Evolutionary conservation across 345 rosid genomes (phyloP).

Genomic region (Salix caprea): DNA sequence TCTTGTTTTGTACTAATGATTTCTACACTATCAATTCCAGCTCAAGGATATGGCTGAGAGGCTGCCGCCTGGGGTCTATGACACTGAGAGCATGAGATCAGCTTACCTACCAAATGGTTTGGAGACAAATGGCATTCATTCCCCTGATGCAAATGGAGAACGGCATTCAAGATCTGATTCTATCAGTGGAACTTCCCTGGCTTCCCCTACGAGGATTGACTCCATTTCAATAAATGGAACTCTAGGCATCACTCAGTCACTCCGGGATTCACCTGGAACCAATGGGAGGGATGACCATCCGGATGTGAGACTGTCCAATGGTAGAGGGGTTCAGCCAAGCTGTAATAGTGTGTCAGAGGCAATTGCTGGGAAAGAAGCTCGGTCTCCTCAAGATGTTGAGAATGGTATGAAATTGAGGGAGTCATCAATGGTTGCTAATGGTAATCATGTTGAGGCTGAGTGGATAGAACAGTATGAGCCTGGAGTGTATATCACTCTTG

Average conservation of each 20-base stretch:
- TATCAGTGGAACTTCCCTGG: slow-evolving; percentile 40
- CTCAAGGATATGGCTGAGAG: slow-evolving; percentile 87
- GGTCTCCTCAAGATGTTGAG: slow-evolving; percentile 43
- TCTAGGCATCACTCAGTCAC: slow-evolving; percentile 31
- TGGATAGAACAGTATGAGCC: slow-evolving; percentile 96
- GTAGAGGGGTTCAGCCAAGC: slow-evolving; percentile 38
- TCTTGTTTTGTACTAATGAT: background rate
- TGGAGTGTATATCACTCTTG: slow-evolving; percentile 86
- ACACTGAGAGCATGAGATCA: slow-evolving; percentile 44
- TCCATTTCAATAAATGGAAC: slow-evolving; percentile 40
- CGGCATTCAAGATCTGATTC: slow-evolving; percentile 61
- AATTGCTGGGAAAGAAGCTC: slow-evolving; percentile 49
- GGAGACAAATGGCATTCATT: slow-evolving; percentile 63
- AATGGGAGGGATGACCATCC: slow-evolving; percentile 40
- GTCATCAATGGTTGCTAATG: slow-evolving; percentile 38
- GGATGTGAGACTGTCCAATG: slow-evolving; percentile 42
- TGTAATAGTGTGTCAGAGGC: slow-evolving; percentile 42
- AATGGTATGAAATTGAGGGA: slow-evolving; percentile 48
- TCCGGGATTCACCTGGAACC: slow-evolving; percentile 40
- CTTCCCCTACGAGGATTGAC: slow-evolving; percentile 42
- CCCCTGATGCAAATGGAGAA: slow-evolving; percentile 54
- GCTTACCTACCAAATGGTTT: slow-evolving; percentile 50
- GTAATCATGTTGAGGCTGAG: slow-evolving; percentile 68
- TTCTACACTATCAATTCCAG: slow-evolving; percentile 36
- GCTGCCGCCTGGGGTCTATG: slow-evolving; percentile 66